Evolutionary conservation across 192 early-diverging fungal species (phyloP).

Genomic region (Mortierella alpina): DNA sequence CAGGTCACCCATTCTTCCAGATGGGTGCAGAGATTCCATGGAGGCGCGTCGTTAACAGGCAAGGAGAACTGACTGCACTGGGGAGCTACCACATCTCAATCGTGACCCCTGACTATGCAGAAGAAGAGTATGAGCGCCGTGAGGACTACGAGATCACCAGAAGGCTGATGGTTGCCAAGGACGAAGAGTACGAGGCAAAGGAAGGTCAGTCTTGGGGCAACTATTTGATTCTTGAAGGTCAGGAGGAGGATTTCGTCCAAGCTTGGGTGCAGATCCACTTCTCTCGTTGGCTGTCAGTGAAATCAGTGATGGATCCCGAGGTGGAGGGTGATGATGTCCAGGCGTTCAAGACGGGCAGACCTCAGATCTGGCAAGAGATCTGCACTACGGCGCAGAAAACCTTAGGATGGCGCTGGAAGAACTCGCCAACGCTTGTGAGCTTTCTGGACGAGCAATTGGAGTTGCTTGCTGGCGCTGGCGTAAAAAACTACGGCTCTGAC

Average conservation of each 20-base stretch:
- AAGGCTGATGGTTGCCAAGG: slow-evolving; percentile 10
- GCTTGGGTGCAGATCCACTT: slow-evolving; percentile 12
- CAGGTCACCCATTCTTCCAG: slow-evolving; percentile 38
- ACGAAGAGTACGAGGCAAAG: background rate
- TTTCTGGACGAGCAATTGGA: slow-evolving; percentile 19
- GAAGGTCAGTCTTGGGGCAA: slow-evolving; percentile 29
- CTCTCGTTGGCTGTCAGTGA: slow-evolving; percentile 33
- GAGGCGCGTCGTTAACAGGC: slow-evolving; percentile 8
- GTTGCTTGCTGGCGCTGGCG: slow-evolving; percentile 4
- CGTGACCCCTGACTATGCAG: background rate
- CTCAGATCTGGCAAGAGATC: slow-evolving; percentile 4
- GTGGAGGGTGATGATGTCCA: slow-evolving; percentile 17
- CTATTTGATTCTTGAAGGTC: slow-evolving; percentile 12
- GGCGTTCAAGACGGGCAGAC: slow-evolving; percentile 16
- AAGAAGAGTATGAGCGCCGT: slow-evolving; percentile 9
- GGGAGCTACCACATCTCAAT: slow-evolving; percentile 1
- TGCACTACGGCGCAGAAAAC: background rate
- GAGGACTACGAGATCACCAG: slow-evolving; percentile 24
- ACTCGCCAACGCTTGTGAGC: slow-evolving; percentile 28
- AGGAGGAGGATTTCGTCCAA: slow-evolving; percentile 27
- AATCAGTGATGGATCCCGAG: slow-evolving; percentile 20
- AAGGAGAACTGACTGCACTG: slow-evolving; percentile 21
- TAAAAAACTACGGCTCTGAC: slow-evolving; percentile 16
- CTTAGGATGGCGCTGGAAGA: slow-evolving; percentile 45
- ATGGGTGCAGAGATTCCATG: slow-evolving; percentile 36